Evolutionary conservation across 345 rosid genomes (phyloP), one percentile per base, ranked within the genome.

Genomic region (Eucalyptus viminalis): DNA sequence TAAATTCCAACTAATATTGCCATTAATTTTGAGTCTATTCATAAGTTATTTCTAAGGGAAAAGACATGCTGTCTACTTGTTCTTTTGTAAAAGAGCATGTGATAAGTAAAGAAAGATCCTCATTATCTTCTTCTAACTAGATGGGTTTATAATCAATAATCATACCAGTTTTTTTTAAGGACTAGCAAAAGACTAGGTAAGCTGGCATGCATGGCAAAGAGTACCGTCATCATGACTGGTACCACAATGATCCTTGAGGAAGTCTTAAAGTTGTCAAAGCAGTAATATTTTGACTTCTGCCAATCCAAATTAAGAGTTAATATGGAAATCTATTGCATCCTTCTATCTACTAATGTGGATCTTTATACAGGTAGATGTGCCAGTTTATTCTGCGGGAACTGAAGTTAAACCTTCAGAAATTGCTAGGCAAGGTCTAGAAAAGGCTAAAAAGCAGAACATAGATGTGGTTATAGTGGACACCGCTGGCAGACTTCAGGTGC

Each of bases 401-500:
- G 97, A 95, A 34, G 94, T 95, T 88, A 98, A 94, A 90, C 99
- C 99, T 89, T 90, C 98, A 87, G 97, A 95, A 90, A 97, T 98
- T 91, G 98, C 99, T 87, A 96, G 91, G 93, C 96, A 94, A 93
- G 99, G 98, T 91, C 92, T 98, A 49, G 92, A 88, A 89, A 98
- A 98, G 94, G 98, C 99, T 51, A 98, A 93, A 91, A 95, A 90
- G 94, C 93, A 98, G 89, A 97, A 93, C 56, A 88, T 97, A 19
- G 99, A 98, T 92, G 96, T 98, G 49, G 97, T 97, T 90, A 95
- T 97, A 37, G 94, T 98, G 92, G 99, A 98, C 90, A 98, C 99
- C 34, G 99, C 99, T 50, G 99, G 99, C 91, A 94, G 99, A 91
- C 98, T 98, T 91, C 99, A 98, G 98, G 99, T 98, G 91, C 88